A percentile compares a stretch with the other conserved stretches of the same genome.
Conservation (phyloP, 2,329 filamentous ascomycete genomes). For the Hortaea werneckii region DNA sequence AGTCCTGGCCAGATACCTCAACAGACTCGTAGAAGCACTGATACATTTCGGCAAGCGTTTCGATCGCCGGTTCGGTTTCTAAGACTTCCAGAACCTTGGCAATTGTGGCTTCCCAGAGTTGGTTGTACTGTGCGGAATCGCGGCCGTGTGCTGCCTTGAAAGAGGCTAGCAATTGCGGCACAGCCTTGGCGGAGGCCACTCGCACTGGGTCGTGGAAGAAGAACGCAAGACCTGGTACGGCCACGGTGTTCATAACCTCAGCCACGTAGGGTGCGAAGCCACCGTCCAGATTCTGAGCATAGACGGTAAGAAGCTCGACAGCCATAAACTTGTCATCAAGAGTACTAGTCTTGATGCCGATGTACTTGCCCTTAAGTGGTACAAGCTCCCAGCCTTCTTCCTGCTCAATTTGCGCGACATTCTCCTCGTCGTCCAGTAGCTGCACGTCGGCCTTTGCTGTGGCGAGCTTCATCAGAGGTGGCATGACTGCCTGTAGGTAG, state of each 20-base stretch:
- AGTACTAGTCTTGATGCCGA: conserved; percentile 92
- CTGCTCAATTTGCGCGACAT: conserved; percentile 82
- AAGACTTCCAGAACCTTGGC: conserved; percentile 90
- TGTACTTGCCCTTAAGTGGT: conserved; percentile 92
- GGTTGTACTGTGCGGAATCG: conserved; percentile 66
- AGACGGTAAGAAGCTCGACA: conserved; percentile 96
- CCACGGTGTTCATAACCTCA: conserved; percentile 94
- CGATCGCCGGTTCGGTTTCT: conserved; percentile 85
- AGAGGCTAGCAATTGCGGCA: conserved; percentile 84
- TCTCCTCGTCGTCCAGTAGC: conserved; percentile 86
- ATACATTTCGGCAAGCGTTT: conserved; percentile 97
- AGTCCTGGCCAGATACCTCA: conserved; percentile 82
- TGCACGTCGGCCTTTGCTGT: conserved; percentile 96
- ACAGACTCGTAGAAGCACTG: conserved; percentile 99
- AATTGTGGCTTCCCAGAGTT: conserved; percentile 75
- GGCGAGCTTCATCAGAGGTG: conserved; percentile 79
- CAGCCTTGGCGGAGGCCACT: conserved; percentile 86
- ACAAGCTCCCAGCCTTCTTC: conserved; percentile 98
- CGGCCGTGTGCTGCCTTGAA: conserved; percentile 87
- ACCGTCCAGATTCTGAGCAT: conserved; percentile 88
- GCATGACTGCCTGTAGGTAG: conserved; percentile 88
- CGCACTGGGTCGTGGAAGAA: conserved; percentile 99
- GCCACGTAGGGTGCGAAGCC: conserved; percentile 85
- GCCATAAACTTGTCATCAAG: conserved; percentile 99
- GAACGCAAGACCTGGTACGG: conserved; percentile 84